These are phyloP conservation scores for Lachnellula hyalina DNA, from an alignment of 2,329 filamentous ascomycete genomes.

Conservation along the genomic window DNA sequence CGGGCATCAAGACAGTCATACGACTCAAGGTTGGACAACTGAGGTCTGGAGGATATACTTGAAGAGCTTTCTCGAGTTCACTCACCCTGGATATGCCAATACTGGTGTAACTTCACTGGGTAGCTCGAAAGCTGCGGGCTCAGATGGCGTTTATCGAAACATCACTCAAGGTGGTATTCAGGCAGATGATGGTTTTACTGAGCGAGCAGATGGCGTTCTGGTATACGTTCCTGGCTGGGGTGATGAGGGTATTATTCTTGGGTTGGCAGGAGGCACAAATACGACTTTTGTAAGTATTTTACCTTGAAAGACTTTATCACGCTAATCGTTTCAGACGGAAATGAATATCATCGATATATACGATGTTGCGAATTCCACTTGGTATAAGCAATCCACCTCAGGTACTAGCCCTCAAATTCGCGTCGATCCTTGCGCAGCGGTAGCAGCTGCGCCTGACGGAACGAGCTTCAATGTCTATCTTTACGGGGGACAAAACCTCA, in stretches of 20 bases:
- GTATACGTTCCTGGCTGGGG: slow-evolving; percentile 73
- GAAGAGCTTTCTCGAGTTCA: slow-evolving; percentile 70
- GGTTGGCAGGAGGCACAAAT: slow-evolving; percentile 66
- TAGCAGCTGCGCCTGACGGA: slow-evolving; percentile 64
- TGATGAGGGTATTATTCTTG: slow-evolving; percentile 62
- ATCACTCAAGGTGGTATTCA: slow-evolving; percentile 69
- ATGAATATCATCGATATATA: slow-evolving; percentile 71
- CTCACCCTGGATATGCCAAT: slow-evolving; percentile 65
- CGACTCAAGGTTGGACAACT: slow-evolving; percentile 59
- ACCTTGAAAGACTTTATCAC: not conserved
- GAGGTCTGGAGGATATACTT: slow-evolving; percentile 61
- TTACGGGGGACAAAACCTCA: slow-evolving; percentile 70
- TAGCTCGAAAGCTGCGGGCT: slow-evolving; percentile 49
- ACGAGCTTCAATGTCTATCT: slow-evolving; percentile 74
- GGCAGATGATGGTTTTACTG: slow-evolving; percentile 59
- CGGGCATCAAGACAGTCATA: slow-evolving; percentile 61
- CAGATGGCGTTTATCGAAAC: slow-evolving; percentile 63
- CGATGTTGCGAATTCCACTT: slow-evolving; percentile 64
- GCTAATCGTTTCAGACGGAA: slow-evolving; percentile 42
- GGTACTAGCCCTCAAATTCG: slow-evolving; percentile 58
- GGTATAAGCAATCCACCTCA: slow-evolving; percentile 69
- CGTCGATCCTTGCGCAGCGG: slow-evolving; percentile 67
- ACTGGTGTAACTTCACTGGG: slow-evolving; percentile 52
- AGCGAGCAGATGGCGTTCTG: slow-evolving; percentile 67
- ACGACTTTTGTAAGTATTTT: slow-evolving; percentile 53